Evolutionary conservation across 768 basidiomycete genomes (phyloP), one percentile per base, ranked within the genome.

Genomic region (Hemileccinum rubropunctum): DNA sequence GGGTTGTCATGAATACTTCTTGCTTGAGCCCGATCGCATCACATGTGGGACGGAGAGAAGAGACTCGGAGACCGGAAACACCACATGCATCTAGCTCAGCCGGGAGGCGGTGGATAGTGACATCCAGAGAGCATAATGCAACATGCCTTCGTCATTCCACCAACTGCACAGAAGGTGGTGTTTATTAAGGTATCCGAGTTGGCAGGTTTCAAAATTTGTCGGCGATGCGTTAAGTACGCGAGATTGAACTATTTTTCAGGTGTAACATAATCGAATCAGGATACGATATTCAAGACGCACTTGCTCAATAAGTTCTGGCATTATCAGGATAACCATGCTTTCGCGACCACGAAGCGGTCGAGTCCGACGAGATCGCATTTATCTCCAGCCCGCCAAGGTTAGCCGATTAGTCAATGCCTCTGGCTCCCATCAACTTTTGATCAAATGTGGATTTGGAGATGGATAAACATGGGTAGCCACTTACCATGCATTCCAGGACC

Each of bases 341-440:
- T 86, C 83, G 0, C 85, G 85, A 1, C 80, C 79, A 28, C 73
- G 71, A 47, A 34, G 60, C 46, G 4, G n/a, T n/a, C n/a, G 50
- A 55, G 57, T 51, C 54, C 50, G 53, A 48, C 65, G 45, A 36
- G 63, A 54, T 27, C 58, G 47, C 75, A 75, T 9, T 77, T 81
- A 58, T 20, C 93, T 90, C 91, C 95, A 98, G 1, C 97, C n/a
- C 15, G 91, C 86, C 15, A 98, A 73, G 6, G 91, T 91, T 8
- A 98, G 78, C 86, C 95, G 98, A 61, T 98, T 98, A 21, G 95
- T 69, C 13, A 99, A 68, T 2, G 94, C 92, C 37, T 78, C 77
- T 0, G 94, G 89, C 61, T 98, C 95, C 85, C 91, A 98, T 0
- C 93, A 94, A 40, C 83, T 76, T 58, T 79, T 17, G 18, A 10